A percentile compares a stretch with the other conserved stretches of the same genome.
These are phyloP conservation scores for Diaporthe australafricana DNA, from an alignment of 2,329 filamentous ascomycete species.

Conservation along the genomic window DNA sequence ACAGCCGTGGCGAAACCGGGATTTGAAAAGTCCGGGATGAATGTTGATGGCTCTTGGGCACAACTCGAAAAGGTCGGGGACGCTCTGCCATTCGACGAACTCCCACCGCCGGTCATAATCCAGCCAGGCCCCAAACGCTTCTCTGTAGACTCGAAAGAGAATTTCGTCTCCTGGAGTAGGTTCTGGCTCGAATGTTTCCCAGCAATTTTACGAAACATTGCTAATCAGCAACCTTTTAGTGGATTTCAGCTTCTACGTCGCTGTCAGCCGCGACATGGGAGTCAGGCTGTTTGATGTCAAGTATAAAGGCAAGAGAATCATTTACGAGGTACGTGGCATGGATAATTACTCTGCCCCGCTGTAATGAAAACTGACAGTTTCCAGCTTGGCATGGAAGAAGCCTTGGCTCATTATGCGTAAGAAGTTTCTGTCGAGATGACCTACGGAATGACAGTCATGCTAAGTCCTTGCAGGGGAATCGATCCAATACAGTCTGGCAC, in stretches of 20 bases:
- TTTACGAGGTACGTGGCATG: constrained; percentile 60
- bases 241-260: constrained; percentile 12
- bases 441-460: constrained; percentile 47
- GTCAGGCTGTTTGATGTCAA: constrained; percentile 61
- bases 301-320: constrained; percentile 60
- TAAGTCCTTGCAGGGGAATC: constrained; percentile 46
- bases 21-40: not conserved
- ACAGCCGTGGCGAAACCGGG: constrained; percentile 46
- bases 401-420: constrained; percentile 1
- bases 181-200: no score
- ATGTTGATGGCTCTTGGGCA: constrained; percentile 43
- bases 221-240: not conserved
- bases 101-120: constrained; percentile 46
- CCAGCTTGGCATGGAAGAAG: constrained; percentile 39
- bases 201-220: no score
- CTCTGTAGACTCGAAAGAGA: constrained; percentile 39
- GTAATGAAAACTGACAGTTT: constrained; percentile 56
- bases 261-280: constrained; percentile 44
- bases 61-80: constrained; percentile 45
- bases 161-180: constrained; percentile 9
- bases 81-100: constrained; percentile 39
- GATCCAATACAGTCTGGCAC: constrained; percentile 16
- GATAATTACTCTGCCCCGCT: constrained; percentile 47
- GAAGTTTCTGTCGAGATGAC: constrained; percentile 44
- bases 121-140: constrained; percentile 54